These are phyloP conservation scores for Exophiala bonariae DNA, from an alignment of 2,329 filamentous ascomycete species.

Conservation along the genomic window DNA sequence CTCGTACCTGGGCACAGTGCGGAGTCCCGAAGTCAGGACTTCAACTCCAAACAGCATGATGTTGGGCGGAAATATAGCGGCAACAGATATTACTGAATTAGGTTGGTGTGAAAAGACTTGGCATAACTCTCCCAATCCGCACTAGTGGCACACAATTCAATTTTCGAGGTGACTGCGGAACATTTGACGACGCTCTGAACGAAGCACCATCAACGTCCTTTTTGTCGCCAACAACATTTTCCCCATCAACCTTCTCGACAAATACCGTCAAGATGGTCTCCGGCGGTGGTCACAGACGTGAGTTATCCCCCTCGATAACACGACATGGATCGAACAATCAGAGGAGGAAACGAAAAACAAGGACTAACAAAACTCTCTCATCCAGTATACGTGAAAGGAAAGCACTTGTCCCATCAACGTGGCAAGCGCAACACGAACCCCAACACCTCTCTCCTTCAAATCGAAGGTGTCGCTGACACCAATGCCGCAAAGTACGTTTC, in stretches of 20 bases:
- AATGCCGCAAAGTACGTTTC: constrained; percentile 75
- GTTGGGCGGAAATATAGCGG: neutral
- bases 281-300: constrained; percentile 84
- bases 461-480: constrained; percentile 93
- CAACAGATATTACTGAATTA: neutral
- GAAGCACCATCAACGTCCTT: constrained; percentile 40
- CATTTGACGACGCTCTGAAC: constrained; percentile 17
- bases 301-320: constrained; percentile 49
- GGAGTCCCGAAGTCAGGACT: too few relatives aligned
- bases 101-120: constrained; percentile 16
- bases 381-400: constrained; percentile 90
- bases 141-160: constrained; percentile 23
- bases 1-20: too few relatives aligned
- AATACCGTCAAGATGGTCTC: constrained; percentile 75
- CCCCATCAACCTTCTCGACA: constrained; percentile 7
- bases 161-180: constrained; percentile 14
- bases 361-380: constrained; percentile 30
- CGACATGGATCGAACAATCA: too few relatives aligned
- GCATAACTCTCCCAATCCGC: constrained; percentile 7
- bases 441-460: constrained; percentile 91
- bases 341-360: neutral
- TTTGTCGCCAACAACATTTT: constrained; percentile 43
- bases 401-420: constrained; percentile 97
- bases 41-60: too few relatives aligned
- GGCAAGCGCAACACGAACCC: constrained; percentile 89